Evolutionary conservation across 305 asterid genomes (phyloP).

Genomic region (Rubia peregrina): DNA sequence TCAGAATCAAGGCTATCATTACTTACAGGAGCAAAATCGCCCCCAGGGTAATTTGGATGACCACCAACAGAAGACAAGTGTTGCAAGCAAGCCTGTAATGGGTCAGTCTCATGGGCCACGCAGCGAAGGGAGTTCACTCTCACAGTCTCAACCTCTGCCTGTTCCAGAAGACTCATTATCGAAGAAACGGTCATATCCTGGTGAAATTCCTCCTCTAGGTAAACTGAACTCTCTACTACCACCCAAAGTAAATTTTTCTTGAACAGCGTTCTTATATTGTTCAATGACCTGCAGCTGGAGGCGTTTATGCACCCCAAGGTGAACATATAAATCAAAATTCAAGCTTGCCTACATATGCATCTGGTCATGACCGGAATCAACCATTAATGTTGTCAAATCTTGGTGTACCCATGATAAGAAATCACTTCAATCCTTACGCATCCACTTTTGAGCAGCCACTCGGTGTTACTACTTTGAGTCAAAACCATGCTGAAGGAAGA

Average conservation of each 20-base stretch:
- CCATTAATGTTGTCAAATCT: conserved; percentile 30
- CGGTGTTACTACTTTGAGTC: conserved; percentile 36
- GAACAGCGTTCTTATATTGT: conserved; percentile 33
- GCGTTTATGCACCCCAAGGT: conserved; percentile 27
- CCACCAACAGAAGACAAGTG: conserved; percentile 32
- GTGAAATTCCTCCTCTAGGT: conserved; percentile 38
- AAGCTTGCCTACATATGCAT: conserved; percentile 33
- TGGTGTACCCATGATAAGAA: conserved; percentile 42
- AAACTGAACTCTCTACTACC: conserved; percentile 21
- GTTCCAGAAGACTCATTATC: conserved; percentile 30
- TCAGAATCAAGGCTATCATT: conserved; percentile 38
- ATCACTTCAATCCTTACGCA: conserved; percentile 59
- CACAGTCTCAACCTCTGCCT: conserved; percentile 37
- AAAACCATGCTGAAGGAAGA: conserved; percentile 31
- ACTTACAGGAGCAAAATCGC: conserved; percentile 32
- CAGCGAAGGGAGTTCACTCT: conserved; percentile 20
- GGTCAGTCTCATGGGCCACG: conserved; percentile 28
- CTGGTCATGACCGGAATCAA: conserved; percentile 42
- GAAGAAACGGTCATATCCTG: conserved; percentile 34
- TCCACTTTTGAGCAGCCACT: conserved; percentile 63
- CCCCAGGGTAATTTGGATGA: conserved; percentile 24
- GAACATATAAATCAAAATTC: conserved; percentile 36
- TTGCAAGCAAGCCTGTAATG: conserved; percentile 27
- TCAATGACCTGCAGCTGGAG: conserved; percentile 30
- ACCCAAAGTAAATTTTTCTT: conserved; percentile 30